phyloP scores from a whole-genome alignment of 2,329 filamentous ascomycete species.

The Helotiales sp. region DNA sequence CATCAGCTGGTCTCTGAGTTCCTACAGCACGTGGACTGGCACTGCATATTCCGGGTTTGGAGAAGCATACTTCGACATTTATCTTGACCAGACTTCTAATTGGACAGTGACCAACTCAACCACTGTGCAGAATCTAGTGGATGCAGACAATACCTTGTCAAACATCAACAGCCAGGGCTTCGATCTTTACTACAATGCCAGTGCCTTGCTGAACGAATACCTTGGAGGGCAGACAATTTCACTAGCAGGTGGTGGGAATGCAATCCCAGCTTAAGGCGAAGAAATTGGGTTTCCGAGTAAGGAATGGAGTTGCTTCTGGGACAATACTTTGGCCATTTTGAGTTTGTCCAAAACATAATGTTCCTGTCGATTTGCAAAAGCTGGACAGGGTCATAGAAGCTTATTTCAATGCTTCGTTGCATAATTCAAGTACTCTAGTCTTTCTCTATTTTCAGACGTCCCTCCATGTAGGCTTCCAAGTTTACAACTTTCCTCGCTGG shows the following conservation, averaged over 20 bases:
- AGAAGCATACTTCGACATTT: conserved; percentile 15
- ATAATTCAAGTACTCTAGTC: too few relatives aligned
- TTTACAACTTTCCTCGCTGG: too few relatives aligned
- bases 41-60: conserved; percentile 23
- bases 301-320: too few relatives aligned
- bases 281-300: too few relatives aligned
- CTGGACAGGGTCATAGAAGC: too few relatives aligned
- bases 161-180: conserved; percentile 5
- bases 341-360: too few relatives aligned
- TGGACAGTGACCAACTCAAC: conserved; percentile 25
- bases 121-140: conserved; percentile 19
- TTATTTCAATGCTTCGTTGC: too few relatives aligned
- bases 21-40: conserved; percentile 21
- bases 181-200: conserved; percentile 2
- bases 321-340: too few relatives aligned
- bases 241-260: conserved; percentile 4
- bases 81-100: conserved; percentile 14
- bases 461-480: too few relatives aligned
- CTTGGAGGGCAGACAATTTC: neutral
- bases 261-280: neutral
- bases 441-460: too few relatives aligned
- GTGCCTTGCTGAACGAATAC: neutral
- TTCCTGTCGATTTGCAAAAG: too few relatives aligned
- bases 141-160: conserved; percentile 18
- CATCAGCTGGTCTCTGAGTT: conserved; percentile 20